Percentiles rank a stretch among this genome's conserved stretches.
phyloP scores from a whole-genome alignment of 2,329 filamentous ascomycete species.

The Niveomyces coronatus region DNA sequence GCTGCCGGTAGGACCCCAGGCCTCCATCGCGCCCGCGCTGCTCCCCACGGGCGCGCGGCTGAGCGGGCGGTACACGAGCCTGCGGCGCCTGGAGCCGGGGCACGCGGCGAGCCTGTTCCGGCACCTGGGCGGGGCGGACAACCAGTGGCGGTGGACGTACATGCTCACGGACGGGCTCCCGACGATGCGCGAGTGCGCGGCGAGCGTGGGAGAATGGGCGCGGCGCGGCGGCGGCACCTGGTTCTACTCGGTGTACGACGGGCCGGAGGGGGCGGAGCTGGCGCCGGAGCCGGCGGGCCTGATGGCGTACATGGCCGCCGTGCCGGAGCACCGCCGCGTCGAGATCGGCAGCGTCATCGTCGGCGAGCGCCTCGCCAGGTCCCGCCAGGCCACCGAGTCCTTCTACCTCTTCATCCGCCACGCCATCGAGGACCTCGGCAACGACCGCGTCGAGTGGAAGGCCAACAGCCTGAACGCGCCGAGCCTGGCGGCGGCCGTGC shows the following conservation, averaged over 20 bases:
- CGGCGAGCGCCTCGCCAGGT: slow-evolving; percentile 38
- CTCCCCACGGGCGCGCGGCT: slow-evolving; percentile 12
- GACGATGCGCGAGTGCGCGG: slow-evolving; percentile 13
- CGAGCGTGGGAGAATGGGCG: slow-evolving; percentile 14
- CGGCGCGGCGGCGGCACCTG: slow-evolving; percentile 23
- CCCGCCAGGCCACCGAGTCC: slow-evolving; percentile 45
- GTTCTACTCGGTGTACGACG: slow-evolving; percentile 35
- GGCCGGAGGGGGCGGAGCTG: slow-evolving; percentile 13
- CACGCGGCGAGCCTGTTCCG: slow-evolving; percentile 21
- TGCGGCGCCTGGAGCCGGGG: slow-evolving; percentile 18
- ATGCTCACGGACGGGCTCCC: slow-evolving; percentile 19
- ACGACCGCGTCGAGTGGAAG: slow-evolving; percentile 54
- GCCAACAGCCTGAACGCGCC: slow-evolving; percentile 45
- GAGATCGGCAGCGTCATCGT: slow-evolving; percentile 50
- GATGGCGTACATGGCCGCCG: slow-evolving; percentile 35
- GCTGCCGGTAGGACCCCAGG: background rate
- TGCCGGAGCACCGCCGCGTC: slow-evolving; percentile 35
- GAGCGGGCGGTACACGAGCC: slow-evolving; percentile 20
- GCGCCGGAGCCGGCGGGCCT: slow-evolving; percentile 29
- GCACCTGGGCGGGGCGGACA: slow-evolving; percentile 23
- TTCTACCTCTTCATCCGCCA: slow-evolving; percentile 45
- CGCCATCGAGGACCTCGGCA: slow-evolving; percentile 43
- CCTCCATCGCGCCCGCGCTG: background rate
- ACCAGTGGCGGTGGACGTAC: slow-evolving; percentile 25
- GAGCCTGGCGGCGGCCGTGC: slow-evolving; percentile 41